A percentile compares a stretch with the other conserved stretches of the same genome.
phyloP scores from a whole-genome alignment of 2,329 filamentous ascomycete genomes.

The Zalaria sp. region DNA sequence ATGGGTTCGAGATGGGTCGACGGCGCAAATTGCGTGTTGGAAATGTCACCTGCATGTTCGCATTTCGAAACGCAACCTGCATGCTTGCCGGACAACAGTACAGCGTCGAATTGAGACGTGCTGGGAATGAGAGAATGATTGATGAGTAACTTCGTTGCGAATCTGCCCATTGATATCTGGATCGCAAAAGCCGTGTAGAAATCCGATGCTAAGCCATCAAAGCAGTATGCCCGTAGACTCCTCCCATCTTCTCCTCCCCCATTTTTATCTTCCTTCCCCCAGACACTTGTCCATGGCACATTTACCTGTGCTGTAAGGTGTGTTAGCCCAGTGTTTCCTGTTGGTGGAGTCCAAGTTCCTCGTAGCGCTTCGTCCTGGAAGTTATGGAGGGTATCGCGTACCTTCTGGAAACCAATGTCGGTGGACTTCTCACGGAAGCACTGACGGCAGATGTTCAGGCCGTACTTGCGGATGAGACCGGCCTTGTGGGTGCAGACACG shows the following conservation, averaged over 20 bases:
- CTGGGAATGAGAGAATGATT: too few species aligned
- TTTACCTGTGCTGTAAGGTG: conserved; percentile 18
- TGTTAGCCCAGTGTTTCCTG: not conserved
- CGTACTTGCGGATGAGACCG: conserved; percentile 99
- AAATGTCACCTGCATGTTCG: too few species aligned
- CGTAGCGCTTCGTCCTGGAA: too few species aligned
- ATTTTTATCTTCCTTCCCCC: too few species aligned
- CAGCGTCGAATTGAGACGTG: too few species aligned
- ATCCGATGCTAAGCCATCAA: not conserved
- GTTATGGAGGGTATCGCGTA: conserved; percentile 19
- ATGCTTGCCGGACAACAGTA: too few species aligned
- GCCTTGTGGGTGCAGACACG: conserved; percentile 87
- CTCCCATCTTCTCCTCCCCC: conserved; percentile 3
- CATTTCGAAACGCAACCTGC: too few species aligned
- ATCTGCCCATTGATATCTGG: not conserved
- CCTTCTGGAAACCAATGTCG: conserved; percentile 58
- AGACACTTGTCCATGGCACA: conserved; percentile 2
- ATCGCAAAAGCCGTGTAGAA: not conserved
- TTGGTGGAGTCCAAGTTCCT: too few species aligned
- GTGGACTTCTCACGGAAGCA: conserved; percentile 56
- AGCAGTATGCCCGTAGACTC: conserved; percentile 3
- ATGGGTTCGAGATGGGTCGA: too few species aligned
- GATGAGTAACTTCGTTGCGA: not conserved
- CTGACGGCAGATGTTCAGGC: conserved; percentile 68
- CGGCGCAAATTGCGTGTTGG: too few species aligned